Conservation (phyloP, 2,329 filamentous ascomycete genomes). For the Epicoccum nigrum region DNA sequence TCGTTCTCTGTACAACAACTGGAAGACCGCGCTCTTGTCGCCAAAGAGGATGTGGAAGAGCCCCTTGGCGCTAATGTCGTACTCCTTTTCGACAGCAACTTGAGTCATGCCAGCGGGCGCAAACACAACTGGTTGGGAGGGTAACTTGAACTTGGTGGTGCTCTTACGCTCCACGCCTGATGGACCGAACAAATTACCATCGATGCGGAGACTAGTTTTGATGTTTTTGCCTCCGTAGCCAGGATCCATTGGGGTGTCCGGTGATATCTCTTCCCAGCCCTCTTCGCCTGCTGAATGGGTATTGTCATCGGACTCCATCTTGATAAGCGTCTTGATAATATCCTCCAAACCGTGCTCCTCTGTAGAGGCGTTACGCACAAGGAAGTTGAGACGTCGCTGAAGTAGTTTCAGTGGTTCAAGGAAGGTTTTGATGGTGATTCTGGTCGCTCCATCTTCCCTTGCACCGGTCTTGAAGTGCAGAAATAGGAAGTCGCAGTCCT, state of each 20-base stretch:
- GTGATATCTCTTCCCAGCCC: slow-evolving; percentile 86
- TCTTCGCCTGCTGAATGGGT: slow-evolving; percentile 74
- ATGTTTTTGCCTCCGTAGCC: slow-evolving; percentile 57
- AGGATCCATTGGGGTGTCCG: slow-evolving; percentile 64
- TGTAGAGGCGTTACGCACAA: slow-evolving; percentile 80
- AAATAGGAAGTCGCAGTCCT: slow-evolving; percentile 91
- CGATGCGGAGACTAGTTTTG: slow-evolving; percentile 65
- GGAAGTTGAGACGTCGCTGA: slow-evolving; percentile 80
- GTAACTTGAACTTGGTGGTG: slow-evolving; percentile 78
- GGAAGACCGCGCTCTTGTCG: slow-evolving; percentile 93
- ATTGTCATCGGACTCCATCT: slow-evolving; percentile 68
- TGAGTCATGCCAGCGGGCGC: slow-evolving; percentile 81
- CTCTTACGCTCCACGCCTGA: slow-evolving; percentile 52
- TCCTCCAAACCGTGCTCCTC: slow-evolving; percentile 74
- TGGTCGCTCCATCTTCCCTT: slow-evolving; percentile 67
- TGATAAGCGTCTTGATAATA: slow-evolving; percentile 73
- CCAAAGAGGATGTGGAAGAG: slow-evolving; percentile 97
- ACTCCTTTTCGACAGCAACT: slow-evolving; percentile 77
- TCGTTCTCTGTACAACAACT: slow-evolving; percentile 80
- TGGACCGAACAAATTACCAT: slow-evolving; percentile 63
- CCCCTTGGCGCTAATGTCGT: slow-evolving; percentile 90
- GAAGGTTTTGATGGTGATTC: slow-evolving; percentile 90
- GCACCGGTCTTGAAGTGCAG: slow-evolving; percentile 74
- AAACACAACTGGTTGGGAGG: slow-evolving; percentile 79
- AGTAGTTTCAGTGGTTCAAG: slow-evolving; percentile 84